Base-by-base conservation (phyloP, 208 protist genomes). In the Novymonas esmeraldas region DNA sequence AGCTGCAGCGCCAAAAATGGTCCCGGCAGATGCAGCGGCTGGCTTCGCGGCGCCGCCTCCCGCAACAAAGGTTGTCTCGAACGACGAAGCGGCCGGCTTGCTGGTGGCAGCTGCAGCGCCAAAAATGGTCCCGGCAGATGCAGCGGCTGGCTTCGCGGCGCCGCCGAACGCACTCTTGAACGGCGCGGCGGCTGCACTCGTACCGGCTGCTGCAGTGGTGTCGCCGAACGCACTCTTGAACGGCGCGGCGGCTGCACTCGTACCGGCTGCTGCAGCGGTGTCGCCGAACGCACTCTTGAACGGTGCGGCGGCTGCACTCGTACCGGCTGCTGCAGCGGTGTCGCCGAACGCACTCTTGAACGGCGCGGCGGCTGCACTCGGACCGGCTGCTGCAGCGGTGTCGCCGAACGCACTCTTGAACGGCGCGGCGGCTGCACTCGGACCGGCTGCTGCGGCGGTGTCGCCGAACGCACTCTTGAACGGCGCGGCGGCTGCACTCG, bases 61-160 rank as follows among this genome's bases (percentile, higher is more conserved):
- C 28, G 56, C 46, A 28, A 31, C 61, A 39, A 57, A 58, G 3
- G 61, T 49, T 28, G 49, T 67, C 61, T 67, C 57, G 61, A 67
- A 58, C 6, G 61, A 34, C 26, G 61, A 44, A 28, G 49, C 50
- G n/a, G 61, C 61, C 6, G 49, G 60, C 11, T 50, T 50, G 5
- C 22, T 24, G 3, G 46, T 24, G 6, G 24, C 46, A 6, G 46
- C 10, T 10, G 46, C 46, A 29, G 46, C 22, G 3, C 46, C 46
- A 29, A 29, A 50, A 16, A 7, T 13, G n/a, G 22, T 50, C 44
- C 24, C 24, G 44, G 24, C n/a, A 1, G 44, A 20, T 9, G 44
- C 44, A 48, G 44, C 44, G 24, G 44, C 44, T 4, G 59, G n/a
- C 59, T 65, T 65, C 18, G 59, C 59, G 6, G 49, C 59, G 13